Evolutionary conservation across 805 yeast species (phyloP), one percentile per base, ranked within the genome.

Genomic region (Cyberlindnera maritima): DNA sequence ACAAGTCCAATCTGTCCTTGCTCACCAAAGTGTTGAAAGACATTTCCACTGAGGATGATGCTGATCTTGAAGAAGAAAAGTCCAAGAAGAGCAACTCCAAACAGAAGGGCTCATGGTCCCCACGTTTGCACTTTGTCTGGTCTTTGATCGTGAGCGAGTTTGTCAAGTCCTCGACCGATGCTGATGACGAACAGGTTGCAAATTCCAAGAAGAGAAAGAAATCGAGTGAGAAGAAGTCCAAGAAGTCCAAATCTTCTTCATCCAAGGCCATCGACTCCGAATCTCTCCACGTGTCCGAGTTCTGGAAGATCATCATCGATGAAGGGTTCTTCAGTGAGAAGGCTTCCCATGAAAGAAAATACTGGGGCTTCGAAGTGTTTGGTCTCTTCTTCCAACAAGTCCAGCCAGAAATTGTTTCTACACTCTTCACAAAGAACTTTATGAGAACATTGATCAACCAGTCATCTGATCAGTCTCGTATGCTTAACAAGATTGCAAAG

Each of bases 261-360:
- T 60, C 45, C 52, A 61, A 46, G 48, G 57, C 47, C 14, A 36
- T n/a, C 29, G 54, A 25, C 13, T 26, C 47, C 10, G 62, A 54
- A 13, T 28, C 41, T 21, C 63, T 79, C 23, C 63, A 71, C 3
- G 60, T 80, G 35, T 63, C 70, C 9, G 94, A 87, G 44, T 90
- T 92, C 63, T 90, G 96, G 96, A 78, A 80, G 55, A 70, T 75
- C 3, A 82, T 81, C 6, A 77, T 92, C 14, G 97, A 92, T 61
- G 94, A 89, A 57, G 76, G 85, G 4, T 79, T 87, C 49, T 91
- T 92, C 56, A 72, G 87, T 5, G 80, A 79, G 32, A 80, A 83
- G 53, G 74, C 96, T 0, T 89, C 97, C 1, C 79, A 83, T 28
- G 97, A 91, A 63, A 74, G 96, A 47, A 92, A 91, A 63, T 87